These are phyloP conservation scores for Talinum fruticosum DNA, from an alignment of 148 eudicot species.

Conservation along the genomic window DNA sequence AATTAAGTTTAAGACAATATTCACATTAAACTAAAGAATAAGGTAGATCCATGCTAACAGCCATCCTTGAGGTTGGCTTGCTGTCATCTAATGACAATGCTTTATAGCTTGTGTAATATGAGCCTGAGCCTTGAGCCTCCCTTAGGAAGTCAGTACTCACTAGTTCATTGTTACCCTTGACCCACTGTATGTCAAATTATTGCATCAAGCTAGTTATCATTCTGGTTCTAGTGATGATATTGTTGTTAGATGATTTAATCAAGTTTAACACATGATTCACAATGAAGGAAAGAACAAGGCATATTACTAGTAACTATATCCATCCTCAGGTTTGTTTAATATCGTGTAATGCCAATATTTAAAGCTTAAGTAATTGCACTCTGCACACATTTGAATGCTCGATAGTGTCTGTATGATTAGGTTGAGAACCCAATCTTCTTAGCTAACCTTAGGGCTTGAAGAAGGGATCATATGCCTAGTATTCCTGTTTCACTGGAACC, in stretches of 20 bases:
- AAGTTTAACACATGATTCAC: neutral
- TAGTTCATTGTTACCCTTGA: too few relatives aligned
- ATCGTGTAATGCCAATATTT: too few relatives aligned
- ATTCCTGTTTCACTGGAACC: neutral
- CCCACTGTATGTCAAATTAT: neutral
- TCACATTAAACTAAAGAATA: neutral
- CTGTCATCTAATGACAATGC: neutral
- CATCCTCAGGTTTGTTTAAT: too few relatives aligned
- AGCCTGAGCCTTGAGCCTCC: neutral
- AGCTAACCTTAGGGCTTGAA: neutral
- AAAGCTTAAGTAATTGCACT: neutral
- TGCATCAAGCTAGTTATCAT: neutral
- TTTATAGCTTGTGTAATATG: neutral
- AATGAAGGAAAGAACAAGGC: neutral
- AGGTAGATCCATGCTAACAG: neutral
- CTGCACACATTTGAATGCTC: neutral
- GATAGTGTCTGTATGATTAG: neutral
- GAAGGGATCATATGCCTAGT: neutral
- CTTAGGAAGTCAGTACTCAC: neutral
- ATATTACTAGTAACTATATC: neutral
- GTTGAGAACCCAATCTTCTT: neutral
- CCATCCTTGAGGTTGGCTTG: neutral
- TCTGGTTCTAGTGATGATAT: neutral
- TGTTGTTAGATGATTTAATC: neutral
- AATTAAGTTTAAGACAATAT: neutral